A percentile compares a stretch with the other conserved stretches of the same genome.
These are phyloP conservation scores for Candida boleticola DNA, from an alignment of 805 yeast genomes.

Conservation along the genomic window DNA sequence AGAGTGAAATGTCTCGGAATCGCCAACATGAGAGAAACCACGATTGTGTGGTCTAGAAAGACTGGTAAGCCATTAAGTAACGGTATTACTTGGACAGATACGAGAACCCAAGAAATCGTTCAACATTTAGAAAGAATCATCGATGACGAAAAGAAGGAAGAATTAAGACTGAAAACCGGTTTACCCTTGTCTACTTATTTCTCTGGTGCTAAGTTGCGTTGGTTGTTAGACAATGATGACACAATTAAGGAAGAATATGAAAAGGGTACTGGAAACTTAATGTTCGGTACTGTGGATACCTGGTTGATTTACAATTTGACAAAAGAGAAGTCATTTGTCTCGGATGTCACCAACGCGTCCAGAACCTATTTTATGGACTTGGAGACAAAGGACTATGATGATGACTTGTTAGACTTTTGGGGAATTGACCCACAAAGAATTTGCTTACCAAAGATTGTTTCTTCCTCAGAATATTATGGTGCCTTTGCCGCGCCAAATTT, in stretches of 20 bases:
- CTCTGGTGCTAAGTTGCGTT: slow-evolving; percentile 83
- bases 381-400: slow-evolving; percentile 72
- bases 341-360: slow-evolving; percentile 90
- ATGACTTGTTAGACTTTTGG: slow-evolving; percentile 73
- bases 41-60: slow-evolving; percentile 78
- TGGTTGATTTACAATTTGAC: slow-evolving; percentile 90
- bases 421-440: slow-evolving; percentile 68
- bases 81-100: slow-evolving; percentile 96
- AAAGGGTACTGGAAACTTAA: slow-evolving; percentile 63
- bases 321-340: slow-evolving; percentile 62
- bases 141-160: slow-evolving; percentile 53
- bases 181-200: slow-evolving; percentile 89
- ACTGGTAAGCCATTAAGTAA: slow-evolving; percentile 82
- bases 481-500: slow-evolving; percentile 61
- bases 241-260: slow-evolving; percentile 66
- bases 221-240: slow-evolving; percentile 83
- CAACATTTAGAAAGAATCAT: slow-evolving; percentile 55
- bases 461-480: slow-evolving; percentile 79
- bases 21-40: slow-evolving; percentile 95
- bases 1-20: slow-evolving; percentile 76
- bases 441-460: slow-evolving; percentile 69
- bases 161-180: slow-evolving; percentile 68
- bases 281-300: slow-evolving; percentile 93
- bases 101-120: slow-evolving; percentile 76
- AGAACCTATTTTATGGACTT: slow-evolving; percentile 89